phyloP scores from a whole-genome alignment of 192 early-diverging fungal genomes.

The Backusella luteola region DNA sequence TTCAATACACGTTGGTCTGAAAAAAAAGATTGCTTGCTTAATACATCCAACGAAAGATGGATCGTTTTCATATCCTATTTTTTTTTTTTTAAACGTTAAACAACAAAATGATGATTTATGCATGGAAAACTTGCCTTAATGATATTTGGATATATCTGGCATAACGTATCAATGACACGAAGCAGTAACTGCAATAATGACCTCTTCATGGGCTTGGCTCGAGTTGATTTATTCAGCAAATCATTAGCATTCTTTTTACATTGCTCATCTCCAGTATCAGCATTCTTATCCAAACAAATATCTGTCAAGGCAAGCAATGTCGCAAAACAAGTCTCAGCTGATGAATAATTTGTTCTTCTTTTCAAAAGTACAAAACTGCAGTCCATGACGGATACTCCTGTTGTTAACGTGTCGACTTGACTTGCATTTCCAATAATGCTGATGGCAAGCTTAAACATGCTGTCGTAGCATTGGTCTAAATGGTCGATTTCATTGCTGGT shows the following conservation, averaged over 20 bases:
- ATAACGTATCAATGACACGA: background rate
- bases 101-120: background rate
- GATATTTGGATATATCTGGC: background rate
- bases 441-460: background rate
- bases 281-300: background rate
- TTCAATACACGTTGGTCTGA: conserved; percentile 9
- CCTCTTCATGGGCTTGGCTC: background rate
- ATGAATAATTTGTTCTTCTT: background rate
- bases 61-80: background rate
- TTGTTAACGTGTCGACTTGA: conserved; percentile 8
- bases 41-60: background rate
- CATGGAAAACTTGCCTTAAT: background rate
- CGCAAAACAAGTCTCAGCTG: background rate
- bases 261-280: background rate
- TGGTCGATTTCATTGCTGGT: background rate
- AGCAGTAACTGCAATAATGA: background rate
- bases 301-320: background rate
- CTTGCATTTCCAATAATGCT: background rate
- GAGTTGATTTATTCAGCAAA: background rate
- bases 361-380: background rate
- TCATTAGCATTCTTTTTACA: background rate
- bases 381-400: background rate
- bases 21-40: background rate
- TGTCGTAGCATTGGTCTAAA: background rate
- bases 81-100: background rate